Base-by-base conservation (phyloP, 2,329 filamentous ascomycete species). In the Colletotrichum truncatum region DNA sequence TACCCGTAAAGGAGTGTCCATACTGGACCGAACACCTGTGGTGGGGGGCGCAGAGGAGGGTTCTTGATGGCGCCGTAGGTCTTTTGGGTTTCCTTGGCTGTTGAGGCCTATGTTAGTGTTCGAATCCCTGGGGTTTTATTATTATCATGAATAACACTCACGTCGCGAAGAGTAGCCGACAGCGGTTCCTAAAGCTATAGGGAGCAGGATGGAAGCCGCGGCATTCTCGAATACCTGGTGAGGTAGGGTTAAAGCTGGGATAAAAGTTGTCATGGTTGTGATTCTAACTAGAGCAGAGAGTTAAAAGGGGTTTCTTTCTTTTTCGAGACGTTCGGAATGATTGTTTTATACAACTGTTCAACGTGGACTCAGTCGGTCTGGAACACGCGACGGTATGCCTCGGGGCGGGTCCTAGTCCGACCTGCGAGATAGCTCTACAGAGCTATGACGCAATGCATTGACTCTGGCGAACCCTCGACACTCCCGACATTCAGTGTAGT, bases 231-330 rank as follows among this genome's bases (percentile, higher is more conserved):
- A 94, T 69, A 94, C 79, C 69, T 86, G 82, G 48, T 85, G 80
- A 2, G 93, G 93, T 16, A 97, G 84, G 21, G 92, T 94, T 68
- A 97, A 79, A 38, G 88, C 89, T n/a, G 92, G 89, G 66, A 96
- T 88, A 77, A 91, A 91, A 67, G 92, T 89, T 10, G 92, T 94
- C 93, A 96, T 97, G 45, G 67, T 84, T 77, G 53, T 28, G 43
- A 18, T 43, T 26, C 23, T 32, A 41, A n/a, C n/a, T 30, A 28
- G 12, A 11, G 30, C 18, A 36, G 7, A 16, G 12, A 23, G 21
- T 45, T 10, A 39, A 6, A 10, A 18, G 11, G 6, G 4, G 25
- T 10, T 16, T n/a, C n/a, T n/a, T n/a, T n/a, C n/a, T n/a, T 26
- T 16, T 10, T 23, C 16, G 34, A 23, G 14, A 21, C 7, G 25